Evolutionary conservation across 192 early-diverging fungal species (phyloP), one percentile per base, ranked within the genome.

Genomic region (Backusella tuberculispora): DNA sequence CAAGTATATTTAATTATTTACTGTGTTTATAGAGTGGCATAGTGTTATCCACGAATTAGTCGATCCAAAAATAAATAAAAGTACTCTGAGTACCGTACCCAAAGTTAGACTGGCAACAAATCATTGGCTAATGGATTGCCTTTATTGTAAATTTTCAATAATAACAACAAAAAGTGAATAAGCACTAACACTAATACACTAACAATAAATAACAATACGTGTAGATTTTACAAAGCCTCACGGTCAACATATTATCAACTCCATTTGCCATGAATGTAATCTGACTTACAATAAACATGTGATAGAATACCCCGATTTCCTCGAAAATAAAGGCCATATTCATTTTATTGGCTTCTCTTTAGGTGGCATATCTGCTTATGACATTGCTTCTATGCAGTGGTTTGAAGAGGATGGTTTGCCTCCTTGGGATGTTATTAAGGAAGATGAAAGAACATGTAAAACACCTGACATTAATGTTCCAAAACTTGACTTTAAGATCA

Each of bases 301-400:
- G 24, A 69, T 37, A 24, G 74, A 74, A 24, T 80, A 91, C 69
- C 88, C 91, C 7, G 80, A 78, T 15, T 92, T 92, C 74, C 7
- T 45, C 17, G 41, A 37, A 42, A 78, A 72, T 29, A 78, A 74
- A 15, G 91, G 91, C 9, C 79, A 83, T n/a, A 73, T 91, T 19
- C 79, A 83, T 46, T 67, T 92, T 8, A 84, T 90, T 17, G 89
- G 88, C 1, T 84, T 88, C n/a, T 92, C 91, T 0, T 75, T 92
- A 46, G 91, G 91, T 8, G 91, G 91, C 4, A 75, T 92, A 1
- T 81, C 88, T 21, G 88, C 85, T 69, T 92, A 86, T 72, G 91
- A 92, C 77, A 88, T 92, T 60, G 48, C 90, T 37, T 75, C 83
- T 0, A 78, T 74, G 15, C 72, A 80, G 17, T 83, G 83, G 71